A percentile compares a stretch with the other conserved stretches of the same genome.
Conservation (phyloP, 2,329 filamentous ascomycete species). For the Cladosporium sp. region DNA sequence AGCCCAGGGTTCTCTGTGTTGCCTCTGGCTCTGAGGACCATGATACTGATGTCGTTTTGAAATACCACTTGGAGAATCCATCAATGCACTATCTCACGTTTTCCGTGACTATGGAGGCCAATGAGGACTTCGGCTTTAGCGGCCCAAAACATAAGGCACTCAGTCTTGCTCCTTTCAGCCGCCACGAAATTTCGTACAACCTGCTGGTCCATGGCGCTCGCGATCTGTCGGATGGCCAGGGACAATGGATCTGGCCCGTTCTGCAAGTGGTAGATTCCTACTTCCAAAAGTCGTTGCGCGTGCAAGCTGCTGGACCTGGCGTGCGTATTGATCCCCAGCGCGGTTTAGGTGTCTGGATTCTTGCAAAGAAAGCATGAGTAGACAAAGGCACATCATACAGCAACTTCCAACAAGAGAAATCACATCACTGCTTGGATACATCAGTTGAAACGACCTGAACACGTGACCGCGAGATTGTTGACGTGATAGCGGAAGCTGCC, state of each 20-base stretch:
- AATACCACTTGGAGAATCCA: conserved; percentile 83
- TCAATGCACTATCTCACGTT: conserved; percentile 95
- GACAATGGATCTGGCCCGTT: conserved; percentile 66
- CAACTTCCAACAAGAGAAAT: too few species aligned
- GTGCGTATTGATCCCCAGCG: conserved; percentile 53
- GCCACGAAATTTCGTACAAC: conserved; percentile 68
- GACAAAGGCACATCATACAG: not conserved
- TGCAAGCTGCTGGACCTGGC: conserved; percentile 76
- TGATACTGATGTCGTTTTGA: conserved; percentile 37
- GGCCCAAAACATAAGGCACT: conserved; percentile 77
- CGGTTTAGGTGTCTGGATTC: conserved; percentile 40
- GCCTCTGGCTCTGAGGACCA: conserved; percentile 30
- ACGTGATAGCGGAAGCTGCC: not conserved
- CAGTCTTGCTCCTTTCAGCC: conserved; percentile 76
- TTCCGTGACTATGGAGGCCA: conserved; percentile 85
- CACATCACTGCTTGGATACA: too few species aligned
- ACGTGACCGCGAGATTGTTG: not conserved
- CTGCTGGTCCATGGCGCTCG: conserved; percentile 57
- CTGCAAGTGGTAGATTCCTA: conserved; percentile 82
- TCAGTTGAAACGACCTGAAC: not conserved
- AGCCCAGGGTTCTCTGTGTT: conserved; percentile 72
- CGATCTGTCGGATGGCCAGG: conserved; percentile 29
- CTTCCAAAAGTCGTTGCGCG: conserved; percentile 83
- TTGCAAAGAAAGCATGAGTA: not conserved
- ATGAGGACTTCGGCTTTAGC: conserved; percentile 87